Percentiles rank a stretch among this genome's conserved stretches.
Evolutionary conservation across 805 yeast species (phyloP).

Genomic region (Tetrapisispora namnaoensis): DNA sequence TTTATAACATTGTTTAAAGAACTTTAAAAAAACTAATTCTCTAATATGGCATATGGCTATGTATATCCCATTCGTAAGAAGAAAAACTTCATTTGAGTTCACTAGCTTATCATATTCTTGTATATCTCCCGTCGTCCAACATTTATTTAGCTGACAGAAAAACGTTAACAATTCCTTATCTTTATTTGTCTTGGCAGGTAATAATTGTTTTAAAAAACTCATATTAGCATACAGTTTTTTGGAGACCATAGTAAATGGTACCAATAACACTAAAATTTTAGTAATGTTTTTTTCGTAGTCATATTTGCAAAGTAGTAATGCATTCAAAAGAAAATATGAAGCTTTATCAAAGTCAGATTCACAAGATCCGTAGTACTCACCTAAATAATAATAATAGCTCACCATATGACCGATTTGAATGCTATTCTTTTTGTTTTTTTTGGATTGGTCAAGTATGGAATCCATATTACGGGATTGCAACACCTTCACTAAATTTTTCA

Average conservation of each 20-base stretch:
- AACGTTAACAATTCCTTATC: constrained; percentile 33
- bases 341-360: constrained; percentile 50
- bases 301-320: constrained; percentile 26
- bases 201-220: constrained; percentile 28
- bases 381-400: constrained; percentile 47
- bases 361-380: constrained; percentile 49
- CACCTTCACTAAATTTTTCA: constrained; percentile 65
- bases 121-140: constrained; percentile 48
- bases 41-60: constrained; percentile 46
- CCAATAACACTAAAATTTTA: constrained; percentile 43
- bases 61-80: constrained; percentile 52
- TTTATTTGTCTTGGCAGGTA: background rate
- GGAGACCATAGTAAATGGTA: constrained; percentile 53
- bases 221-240: constrained; percentile 39
- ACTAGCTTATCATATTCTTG: constrained; percentile 39
- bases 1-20: constrained; percentile 33
- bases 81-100: constrained; percentile 35
- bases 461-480: constrained; percentile 32
- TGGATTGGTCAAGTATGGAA: constrained; percentile 17
- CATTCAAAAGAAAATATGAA: constrained; percentile 41
- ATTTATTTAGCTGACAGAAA: constrained; percentile 40
- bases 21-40: constrained; percentile 39
- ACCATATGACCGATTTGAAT: background rate
- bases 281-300: constrained; percentile 13
- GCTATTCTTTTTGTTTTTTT: background rate